Evolutionary conservation across 2,329 filamentous ascomycete species (phyloP).

Genomic region (Calonectria montana): DNA sequence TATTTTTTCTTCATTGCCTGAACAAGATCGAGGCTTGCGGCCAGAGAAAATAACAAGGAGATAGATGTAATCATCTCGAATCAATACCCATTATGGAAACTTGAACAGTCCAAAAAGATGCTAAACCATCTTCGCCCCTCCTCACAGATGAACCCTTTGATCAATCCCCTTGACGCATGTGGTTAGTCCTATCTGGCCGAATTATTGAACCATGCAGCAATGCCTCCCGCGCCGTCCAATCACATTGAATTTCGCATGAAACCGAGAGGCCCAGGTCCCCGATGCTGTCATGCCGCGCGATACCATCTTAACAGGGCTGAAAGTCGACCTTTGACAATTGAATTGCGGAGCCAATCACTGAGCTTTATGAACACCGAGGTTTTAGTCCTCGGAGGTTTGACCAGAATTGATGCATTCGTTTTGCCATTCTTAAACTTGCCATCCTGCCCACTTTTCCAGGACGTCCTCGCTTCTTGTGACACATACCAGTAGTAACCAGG

Average conservation of each 20-base stretch:
- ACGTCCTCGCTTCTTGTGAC: no score
- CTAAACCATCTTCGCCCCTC: no score
- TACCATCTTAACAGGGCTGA: neutral
- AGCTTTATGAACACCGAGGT: no score
- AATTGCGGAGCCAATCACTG: neutral
- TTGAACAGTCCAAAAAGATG: neutral
- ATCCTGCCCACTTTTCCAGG: neutral
- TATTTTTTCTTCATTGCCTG: no score
- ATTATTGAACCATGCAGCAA: neutral
- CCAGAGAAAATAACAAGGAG: neutral
- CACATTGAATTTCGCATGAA: neutral
- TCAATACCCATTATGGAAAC: neutral
- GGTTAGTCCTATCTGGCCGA: neutral
- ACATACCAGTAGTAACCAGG: neutral
- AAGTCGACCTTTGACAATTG: neutral
- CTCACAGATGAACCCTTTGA: neutral
- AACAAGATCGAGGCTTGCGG: no score
- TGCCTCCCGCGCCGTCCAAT: neutral
- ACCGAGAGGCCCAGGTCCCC: neutral
- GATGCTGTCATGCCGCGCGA: neutral
- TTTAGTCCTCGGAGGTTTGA: neutral
- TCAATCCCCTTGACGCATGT: neutral
- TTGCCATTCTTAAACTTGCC: neutral
- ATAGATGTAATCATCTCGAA: neutral
- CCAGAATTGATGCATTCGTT: no score